Evolutionary conservation across 169 alveolate species (phyloP).

Genomic region (Plasmodium gonderi): DNA sequence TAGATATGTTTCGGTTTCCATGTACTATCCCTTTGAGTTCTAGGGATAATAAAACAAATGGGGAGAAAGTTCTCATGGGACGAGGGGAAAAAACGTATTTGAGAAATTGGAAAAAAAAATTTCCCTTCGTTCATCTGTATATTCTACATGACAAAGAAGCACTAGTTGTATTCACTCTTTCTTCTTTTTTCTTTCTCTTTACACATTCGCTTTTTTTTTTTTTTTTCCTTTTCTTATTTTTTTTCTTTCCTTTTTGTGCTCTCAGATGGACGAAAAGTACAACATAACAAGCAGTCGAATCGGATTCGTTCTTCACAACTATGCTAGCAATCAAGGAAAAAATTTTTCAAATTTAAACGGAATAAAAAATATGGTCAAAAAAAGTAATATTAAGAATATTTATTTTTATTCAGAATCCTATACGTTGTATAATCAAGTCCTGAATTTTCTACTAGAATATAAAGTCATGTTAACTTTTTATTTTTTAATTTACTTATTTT

Average conservation of each 20-base stretch:
- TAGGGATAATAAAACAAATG: neutral
- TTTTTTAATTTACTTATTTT: slow-evolving; percentile 9
- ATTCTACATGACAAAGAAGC: neutral
- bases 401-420: slow-evolving; percentile 59
- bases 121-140: neutral
- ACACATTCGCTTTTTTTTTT: neutral
- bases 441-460: slow-evolving; percentile 20
- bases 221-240: neutral
- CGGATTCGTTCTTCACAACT: slow-evolving; percentile 29
- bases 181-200: neutral
- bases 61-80: neutral
- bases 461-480: slow-evolving; percentile 1
- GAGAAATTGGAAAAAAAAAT: neutral
- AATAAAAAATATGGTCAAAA: slow-evolving; percentile 47
- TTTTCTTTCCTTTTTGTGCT: neutral
- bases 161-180: neutral
- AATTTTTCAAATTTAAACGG: neutral
- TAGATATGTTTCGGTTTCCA: too few species aligned
- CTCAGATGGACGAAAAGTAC: slow-evolving; percentile 37
- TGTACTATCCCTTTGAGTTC: too few species aligned
- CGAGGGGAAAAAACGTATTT: too few species aligned
- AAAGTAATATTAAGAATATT: slow-evolving; percentile 16
- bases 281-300: slow-evolving; percentile 31
- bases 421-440: slow-evolving; percentile 42
- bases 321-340: slow-evolving; percentile 4